Conservation (phyloP, 331 rosid genomes). For the Erythrophleum ivorense region DNA sequence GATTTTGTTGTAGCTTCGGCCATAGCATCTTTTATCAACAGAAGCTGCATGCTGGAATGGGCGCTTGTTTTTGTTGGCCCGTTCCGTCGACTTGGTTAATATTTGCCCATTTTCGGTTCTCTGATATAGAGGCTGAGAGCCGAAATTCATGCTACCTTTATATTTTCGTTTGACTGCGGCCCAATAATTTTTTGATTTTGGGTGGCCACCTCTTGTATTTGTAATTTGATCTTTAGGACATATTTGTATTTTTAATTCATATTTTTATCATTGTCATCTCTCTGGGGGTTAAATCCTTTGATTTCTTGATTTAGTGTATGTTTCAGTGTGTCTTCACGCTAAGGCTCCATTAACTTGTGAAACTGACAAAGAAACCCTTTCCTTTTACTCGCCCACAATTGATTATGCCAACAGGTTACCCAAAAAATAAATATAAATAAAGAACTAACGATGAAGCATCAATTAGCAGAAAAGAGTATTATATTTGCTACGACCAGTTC, state of each 20-base stretch:
- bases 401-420: too few species aligned
- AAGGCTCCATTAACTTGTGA: too few species aligned
- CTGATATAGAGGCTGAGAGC: conserved; percentile 16
- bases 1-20: conserved; percentile 43
- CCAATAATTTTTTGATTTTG: conserved; percentile 64
- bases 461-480: too few species aligned
- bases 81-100: conserved; percentile 51
- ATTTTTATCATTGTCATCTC: background rate
- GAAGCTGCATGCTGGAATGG: conserved; percentile 56
- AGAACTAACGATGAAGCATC: too few species aligned
- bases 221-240: background rate
- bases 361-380: too few species aligned
- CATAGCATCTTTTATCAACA: conserved; percentile 37
- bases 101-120: conserved; percentile 7
- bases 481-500: too few species aligned
- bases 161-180: conserved; percentile 42
- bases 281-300: too few species aligned
- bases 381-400: too few species aligned
- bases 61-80: conserved; percentile 72
- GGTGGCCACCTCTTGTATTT: conserved; percentile 46
- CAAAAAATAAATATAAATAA: too few species aligned
- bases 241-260: background rate
- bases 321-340: too few species aligned
- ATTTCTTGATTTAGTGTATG: too few species aligned
- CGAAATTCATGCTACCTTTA: conserved; percentile 15